phyloP scores from a whole-genome alignment of 225 moss, liverwort and hornwort genomes.

The Lunularia cruciata region DNA sequence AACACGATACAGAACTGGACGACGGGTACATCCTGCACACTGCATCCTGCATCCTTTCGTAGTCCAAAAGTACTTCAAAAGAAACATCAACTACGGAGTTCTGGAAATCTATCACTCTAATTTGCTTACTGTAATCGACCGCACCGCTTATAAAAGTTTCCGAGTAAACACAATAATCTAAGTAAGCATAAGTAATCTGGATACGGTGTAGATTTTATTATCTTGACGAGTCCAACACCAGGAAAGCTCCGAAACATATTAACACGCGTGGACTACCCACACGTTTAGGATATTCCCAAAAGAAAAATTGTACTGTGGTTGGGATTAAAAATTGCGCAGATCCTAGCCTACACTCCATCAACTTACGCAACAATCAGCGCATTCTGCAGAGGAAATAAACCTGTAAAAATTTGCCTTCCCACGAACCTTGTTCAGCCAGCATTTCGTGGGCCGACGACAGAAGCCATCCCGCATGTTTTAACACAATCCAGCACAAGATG shows the following conservation, averaged over 20 bases:
- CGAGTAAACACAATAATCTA: no score
- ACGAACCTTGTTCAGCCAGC: constrained; percentile 66
- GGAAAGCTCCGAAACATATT: neutral
- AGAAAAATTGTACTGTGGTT: neutral
- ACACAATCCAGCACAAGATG: constrained; percentile 55
- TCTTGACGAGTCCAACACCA: neutral
- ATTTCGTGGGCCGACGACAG: constrained; percentile 40
- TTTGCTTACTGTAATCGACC: neutral
- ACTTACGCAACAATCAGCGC: neutral
- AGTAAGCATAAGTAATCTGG: no score
- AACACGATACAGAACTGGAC: neutral
- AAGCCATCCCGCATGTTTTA: constrained; percentile 29
- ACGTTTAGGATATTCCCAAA: neutral
- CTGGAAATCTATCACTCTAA: neutral
- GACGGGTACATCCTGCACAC: neutral
- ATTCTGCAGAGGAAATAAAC: no score
- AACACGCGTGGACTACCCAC: no score
- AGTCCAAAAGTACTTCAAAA: neutral
- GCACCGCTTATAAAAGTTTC: neutral
- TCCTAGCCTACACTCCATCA: neutral
- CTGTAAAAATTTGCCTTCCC: neutral
- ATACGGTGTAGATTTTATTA: no score
- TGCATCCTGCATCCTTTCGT: neutral
- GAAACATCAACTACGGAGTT: neutral
- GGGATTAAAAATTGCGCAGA: neutral